Percentiles rank a stretch among this genome's conserved stretches.
These are phyloP conservation scores for Apiospora arundinis DNA, from an alignment of 2,329 filamentous ascomycete genomes.

Conservation along the genomic window DNA sequence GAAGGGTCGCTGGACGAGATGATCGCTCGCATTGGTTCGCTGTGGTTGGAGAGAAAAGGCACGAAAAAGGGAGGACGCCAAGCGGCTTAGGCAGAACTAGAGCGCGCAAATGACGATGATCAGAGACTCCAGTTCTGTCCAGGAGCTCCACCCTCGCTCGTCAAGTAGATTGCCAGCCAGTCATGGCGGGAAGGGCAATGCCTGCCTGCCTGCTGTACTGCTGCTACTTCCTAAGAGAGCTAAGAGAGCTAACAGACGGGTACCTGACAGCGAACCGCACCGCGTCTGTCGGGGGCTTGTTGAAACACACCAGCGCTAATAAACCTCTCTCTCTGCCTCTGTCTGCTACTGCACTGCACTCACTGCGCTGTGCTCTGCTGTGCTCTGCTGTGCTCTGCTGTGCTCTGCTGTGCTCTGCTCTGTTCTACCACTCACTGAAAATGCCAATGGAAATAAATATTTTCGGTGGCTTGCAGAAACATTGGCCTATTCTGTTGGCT, in stretches of 20 bases:
- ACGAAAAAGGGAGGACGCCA: background rate
- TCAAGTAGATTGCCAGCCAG: constrained; percentile 7
- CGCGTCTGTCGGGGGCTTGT: background rate
- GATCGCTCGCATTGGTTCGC: background rate
- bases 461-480: background rate
- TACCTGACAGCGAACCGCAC: constrained; percentile 14
- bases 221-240: too few relatives aligned
- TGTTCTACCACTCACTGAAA: too few relatives aligned
- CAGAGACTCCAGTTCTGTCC: background rate
- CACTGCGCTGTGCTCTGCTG: too few relatives aligned
- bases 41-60: background rate
- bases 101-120: constrained; percentile 1
- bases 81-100: background rate
- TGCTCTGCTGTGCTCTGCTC: too few relatives aligned
- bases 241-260: background rate
- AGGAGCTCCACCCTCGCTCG: background rate
- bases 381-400: background rate
- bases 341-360: too few relatives aligned
- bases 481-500: background rate
- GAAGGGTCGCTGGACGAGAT: constrained; percentile 4
- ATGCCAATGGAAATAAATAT: background rate
- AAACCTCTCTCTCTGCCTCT: background rate
- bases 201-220: background rate
- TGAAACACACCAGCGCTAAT: constrained; percentile 10
- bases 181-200: background rate